Conservation (phyloP, 192 early-diverging fungal genomes). For the Geranomyces michiganensis region DNA sequence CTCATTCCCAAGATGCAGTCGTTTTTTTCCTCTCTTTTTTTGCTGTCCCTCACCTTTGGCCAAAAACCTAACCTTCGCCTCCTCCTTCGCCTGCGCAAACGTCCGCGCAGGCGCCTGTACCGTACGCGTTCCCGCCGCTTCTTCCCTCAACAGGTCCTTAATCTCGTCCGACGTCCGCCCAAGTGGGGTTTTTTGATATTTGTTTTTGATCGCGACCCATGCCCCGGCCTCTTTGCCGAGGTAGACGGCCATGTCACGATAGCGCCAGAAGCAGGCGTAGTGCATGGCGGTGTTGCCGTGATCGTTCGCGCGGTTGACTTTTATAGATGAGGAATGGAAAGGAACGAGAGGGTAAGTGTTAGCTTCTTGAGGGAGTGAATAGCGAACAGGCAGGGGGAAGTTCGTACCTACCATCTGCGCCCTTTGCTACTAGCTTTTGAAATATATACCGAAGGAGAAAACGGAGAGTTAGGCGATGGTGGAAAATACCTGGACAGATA, state of each 20-base stretch:
- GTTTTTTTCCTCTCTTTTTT: not conserved
- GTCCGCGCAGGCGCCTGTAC: slow-evolving; percentile 25
- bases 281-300: slow-evolving; percentile 65
- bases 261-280: slow-evolving; percentile 58
- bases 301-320: slow-evolving; percentile 61
- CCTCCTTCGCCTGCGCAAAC: slow-evolving; percentile 37
- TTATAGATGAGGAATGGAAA: not conserved
- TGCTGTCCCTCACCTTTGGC: slow-evolving; percentile 23
- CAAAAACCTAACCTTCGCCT: slow-evolving; percentile 40
- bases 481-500: too few species aligned
- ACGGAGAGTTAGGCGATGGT: not conserved
- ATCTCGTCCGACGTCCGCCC: slow-evolving; percentile 43
- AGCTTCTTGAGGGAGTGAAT: too few species aligned
- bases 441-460: too few species aligned
- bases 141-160: slow-evolving; percentile 15
- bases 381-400: not conserved
- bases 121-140: slow-evolving; percentile 17
- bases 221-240: slow-evolving; percentile 32
- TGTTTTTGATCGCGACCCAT: slow-evolving; percentile 45
- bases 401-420: slow-evolving; percentile 23
- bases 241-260: slow-evolving; percentile 37
- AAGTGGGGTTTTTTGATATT: slow-evolving; percentile 44
- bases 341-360: not conserved
- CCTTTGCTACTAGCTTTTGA: slow-evolving; percentile 21
- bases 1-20: too few species aligned